These are phyloP conservation scores for Chrysosporium queenslandicum DNA, from an alignment of 2,329 filamentous ascomycete genomes.

Conservation along the genomic window DNA sequence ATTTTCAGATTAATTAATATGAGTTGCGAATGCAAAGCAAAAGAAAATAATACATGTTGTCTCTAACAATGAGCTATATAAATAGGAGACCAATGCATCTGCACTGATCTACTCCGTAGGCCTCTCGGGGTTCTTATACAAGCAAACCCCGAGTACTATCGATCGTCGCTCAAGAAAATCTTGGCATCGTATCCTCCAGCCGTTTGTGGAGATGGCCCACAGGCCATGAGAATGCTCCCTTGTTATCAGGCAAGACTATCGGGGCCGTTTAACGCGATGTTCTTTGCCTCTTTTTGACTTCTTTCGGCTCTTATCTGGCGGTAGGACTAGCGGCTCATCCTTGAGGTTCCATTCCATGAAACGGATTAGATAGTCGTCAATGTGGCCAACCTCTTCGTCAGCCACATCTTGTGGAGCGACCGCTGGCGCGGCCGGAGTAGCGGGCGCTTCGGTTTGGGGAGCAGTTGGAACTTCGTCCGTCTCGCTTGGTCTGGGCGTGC, in stretches of 20 bases:
- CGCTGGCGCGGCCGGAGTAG: slow-evolving; percentile 19
- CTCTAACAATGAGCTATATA: neutral
- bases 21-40: neutral
- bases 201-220: neutral
- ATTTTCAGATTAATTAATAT: slow-evolving; percentile 1
- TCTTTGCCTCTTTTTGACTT: slow-evolving; percentile 41
- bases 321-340: slow-evolving; percentile 41
- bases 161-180: neutral
- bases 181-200: neutral
- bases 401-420: slow-evolving; percentile 22
- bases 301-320: slow-evolving; percentile 40
- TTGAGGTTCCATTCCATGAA: slow-evolving; percentile 53
- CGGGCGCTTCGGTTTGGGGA: slow-evolving; percentile 17
- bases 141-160: neutral
- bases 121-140: neutral
- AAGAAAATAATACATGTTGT: slow-evolving; percentile 2
- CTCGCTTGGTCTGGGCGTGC: slow-evolving; percentile 31
- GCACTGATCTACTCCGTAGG: neutral
- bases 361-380: slow-evolving; percentile 66
- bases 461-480: slow-evolving; percentile 18
- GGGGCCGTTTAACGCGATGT: slow-evolving; percentile 31
- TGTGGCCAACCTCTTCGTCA: slow-evolving; percentile 44
- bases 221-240: too few species aligned
- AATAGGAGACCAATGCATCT: neutral
- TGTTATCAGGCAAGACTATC: slow-evolving; percentile 18